Percentiles rank a stretch among this genome's conserved stretches.
Evolutionary conservation across 1,284 basidiomycete genomes (phyloP).

Genomic region (Malassezia cuniculi): DNA sequence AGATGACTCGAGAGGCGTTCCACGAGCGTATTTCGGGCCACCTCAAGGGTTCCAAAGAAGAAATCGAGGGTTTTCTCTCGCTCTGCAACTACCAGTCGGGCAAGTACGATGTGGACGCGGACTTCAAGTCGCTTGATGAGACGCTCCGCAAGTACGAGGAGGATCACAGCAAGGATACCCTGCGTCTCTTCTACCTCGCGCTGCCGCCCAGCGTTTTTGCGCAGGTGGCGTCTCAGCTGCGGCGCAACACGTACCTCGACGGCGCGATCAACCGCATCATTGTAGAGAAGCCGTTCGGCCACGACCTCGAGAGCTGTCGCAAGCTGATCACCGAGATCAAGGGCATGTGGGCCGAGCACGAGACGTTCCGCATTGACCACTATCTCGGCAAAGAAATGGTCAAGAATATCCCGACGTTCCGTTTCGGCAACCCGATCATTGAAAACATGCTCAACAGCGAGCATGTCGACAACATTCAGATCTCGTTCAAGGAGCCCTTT

Average conservation of each 20-base stretch:
- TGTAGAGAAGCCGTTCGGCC: conserved; percentile 44
- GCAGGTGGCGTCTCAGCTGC: conserved; percentile 37
- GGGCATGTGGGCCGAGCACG: conserved; percentile 41
- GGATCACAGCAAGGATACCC: conserved; percentile 16
- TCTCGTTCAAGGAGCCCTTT: conserved; percentile 47
- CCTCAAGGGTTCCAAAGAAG: conserved; percentile 26
- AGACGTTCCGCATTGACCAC: conserved; percentile 45
- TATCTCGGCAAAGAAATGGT: conserved; percentile 45
- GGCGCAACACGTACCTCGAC: conserved; percentile 37
- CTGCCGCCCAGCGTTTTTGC: conserved; percentile 43
- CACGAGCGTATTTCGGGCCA: conserved; percentile 30
- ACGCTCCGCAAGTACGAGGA: conserved; percentile 30
- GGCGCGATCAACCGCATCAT: conserved; percentile 39
- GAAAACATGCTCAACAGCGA: conserved; percentile 42
- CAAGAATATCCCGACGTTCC: conserved; percentile 43
- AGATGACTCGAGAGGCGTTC: conserved; percentile 43
- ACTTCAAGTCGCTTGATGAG: conserved; percentile 34
- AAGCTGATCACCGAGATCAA: conserved; percentile 43
- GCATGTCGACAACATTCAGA: conserved; percentile 45
- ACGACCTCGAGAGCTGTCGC: conserved; percentile 38
- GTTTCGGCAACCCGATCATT: conserved; percentile 40
- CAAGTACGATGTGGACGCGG: conserved; percentile 37
- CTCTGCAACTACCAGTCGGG: conserved; percentile 41
- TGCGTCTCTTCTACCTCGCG: conserved; percentile 43
- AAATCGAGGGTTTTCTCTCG: conserved; percentile 26